Conservation (phyloP, 306 rosid species). For the Glycyrrhiza uralensis region DNA sequence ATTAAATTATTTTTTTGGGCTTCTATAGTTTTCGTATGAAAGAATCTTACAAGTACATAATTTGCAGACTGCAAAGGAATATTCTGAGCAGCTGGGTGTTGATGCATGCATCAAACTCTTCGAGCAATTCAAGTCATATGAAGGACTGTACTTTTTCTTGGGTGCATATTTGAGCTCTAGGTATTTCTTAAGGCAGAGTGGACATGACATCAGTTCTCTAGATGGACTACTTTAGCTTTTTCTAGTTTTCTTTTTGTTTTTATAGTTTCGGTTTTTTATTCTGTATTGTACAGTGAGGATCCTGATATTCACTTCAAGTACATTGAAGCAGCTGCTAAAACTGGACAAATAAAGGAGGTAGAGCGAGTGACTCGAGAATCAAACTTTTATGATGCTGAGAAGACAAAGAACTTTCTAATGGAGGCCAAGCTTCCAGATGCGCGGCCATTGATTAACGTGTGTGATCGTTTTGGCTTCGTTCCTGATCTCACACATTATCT, state of each 20-base stretch:
- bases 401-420: slow-evolving; percentile 88
- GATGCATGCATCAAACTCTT: slow-evolving; percentile 90
- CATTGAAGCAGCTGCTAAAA: slow-evolving; percentile 95
- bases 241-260: not conserved
- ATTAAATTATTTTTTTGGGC: not conserved
- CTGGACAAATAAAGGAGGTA: slow-evolving; percentile 95
- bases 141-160: slow-evolving; percentile 90
- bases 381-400: slow-evolving; percentile 86
- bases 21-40: not conserved
- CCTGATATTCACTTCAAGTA: slow-evolving; percentile 94
- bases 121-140: slow-evolving; percentile 94
- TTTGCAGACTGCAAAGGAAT: slow-evolving; percentile 92
- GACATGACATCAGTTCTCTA: slow-evolving; percentile 2
- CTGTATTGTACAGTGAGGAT: slow-evolving; percentile 63
- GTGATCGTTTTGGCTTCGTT: slow-evolving; percentile 93
- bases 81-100: slow-evolving; percentile 91
- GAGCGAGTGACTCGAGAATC: slow-evolving; percentile 97
- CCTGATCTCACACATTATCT: slow-evolving; percentile 89
- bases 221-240: slow-evolving; percentile 11
- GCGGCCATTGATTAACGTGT: slow-evolving; percentile 90
- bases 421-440: slow-evolving; percentile 98
- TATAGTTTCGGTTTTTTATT: slow-evolving; percentile 4
- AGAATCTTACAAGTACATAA: slow-evolving; percentile 14
- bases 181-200: slow-evolving; percentile 35
- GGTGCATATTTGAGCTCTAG: slow-evolving; percentile 93